Evolutionary conservation across 805 yeast genomes (phyloP).

Genomic region (Isabelozyma heimii): DNA sequence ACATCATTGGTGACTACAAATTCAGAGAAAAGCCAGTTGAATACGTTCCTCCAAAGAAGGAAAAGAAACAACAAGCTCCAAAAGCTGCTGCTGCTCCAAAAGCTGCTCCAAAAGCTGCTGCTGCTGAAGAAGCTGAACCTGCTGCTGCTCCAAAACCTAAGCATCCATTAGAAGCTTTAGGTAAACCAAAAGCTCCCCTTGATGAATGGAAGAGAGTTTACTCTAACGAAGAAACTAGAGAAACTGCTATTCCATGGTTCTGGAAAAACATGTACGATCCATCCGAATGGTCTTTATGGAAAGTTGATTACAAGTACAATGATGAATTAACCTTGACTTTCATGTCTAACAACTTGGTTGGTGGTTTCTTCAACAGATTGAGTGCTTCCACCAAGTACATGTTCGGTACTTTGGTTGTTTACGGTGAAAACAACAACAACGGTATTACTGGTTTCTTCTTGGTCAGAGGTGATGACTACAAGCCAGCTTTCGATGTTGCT

Average conservation of each 20-base stretch:
- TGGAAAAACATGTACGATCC: constrained; percentile 89
- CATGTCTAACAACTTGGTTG: constrained; percentile 97
- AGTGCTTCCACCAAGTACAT: constrained; percentile 87
- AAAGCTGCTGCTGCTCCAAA: constrained; percentile 37
- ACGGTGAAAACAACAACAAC: constrained; percentile 98
- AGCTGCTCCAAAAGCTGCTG: constrained; percentile 21
- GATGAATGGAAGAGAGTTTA: constrained; percentile 97
- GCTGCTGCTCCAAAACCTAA: constrained; percentile 72
- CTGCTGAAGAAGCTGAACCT: constrained; percentile 35
- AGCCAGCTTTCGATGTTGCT: constrained; percentile 95
- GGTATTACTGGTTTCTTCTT: constrained; percentile 95
- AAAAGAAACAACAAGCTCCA: constrained; percentile 47
- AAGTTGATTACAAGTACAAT: constrained; percentile 94
- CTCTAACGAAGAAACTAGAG: constrained; percentile 97
- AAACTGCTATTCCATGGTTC: constrained; percentile 94
- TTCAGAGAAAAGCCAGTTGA: constrained; percentile 67
- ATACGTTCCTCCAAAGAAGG: constrained; percentile 72
- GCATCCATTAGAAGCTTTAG: constrained; percentile 88
- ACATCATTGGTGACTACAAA: constrained; percentile 49
- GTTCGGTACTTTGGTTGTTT: constrained; percentile 92
- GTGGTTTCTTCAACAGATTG: constrained; percentile 97
- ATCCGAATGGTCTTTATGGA: constrained; percentile 92
- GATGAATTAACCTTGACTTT: constrained; percentile 95
- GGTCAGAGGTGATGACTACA: constrained; percentile 89
- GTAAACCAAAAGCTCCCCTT: constrained; percentile 63